These are phyloP conservation scores for Coccomyxa sp. DNA, from an alignment of 139 green algal species.

Conservation along the genomic window DNA sequence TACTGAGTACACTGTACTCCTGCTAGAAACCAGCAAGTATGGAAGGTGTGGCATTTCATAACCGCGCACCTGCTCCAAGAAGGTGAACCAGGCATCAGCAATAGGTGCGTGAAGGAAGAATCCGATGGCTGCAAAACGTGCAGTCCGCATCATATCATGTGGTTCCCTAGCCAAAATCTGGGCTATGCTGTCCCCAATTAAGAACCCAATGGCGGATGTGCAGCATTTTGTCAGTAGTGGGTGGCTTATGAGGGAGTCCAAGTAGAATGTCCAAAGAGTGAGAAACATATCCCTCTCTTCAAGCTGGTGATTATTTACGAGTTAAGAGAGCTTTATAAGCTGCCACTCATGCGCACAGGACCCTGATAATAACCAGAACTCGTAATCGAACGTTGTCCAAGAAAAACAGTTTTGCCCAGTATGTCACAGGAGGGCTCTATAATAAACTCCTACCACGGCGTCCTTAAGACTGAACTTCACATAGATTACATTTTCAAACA, in stretches of 20 bases:
- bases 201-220: not conserved
- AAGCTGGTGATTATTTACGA: not conserved
- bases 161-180: not conserved
- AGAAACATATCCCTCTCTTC: not conserved
- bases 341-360: too few relatives aligned
- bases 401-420: too few relatives aligned
- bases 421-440: too few relatives aligned
- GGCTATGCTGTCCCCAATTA: not conserved
- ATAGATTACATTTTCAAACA: too few relatives aligned
- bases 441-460: too few relatives aligned
- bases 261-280: not conserved
- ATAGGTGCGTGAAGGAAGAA: conserved; percentile 16
- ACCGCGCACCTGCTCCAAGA: not conserved
- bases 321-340: too few relatives aligned
- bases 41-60: too few relatives aligned
- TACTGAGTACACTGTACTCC: too few relatives aligned
- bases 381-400: too few relatives aligned
- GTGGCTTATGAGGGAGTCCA: not conserved
- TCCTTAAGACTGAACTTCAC: too few relatives aligned
- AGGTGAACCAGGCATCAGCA: conserved; percentile 10
- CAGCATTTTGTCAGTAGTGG: not conserved
- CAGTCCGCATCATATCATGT: conserved; percentile 9
- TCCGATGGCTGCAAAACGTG: conserved; percentile 14
- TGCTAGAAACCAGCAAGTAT: too few relatives aligned
- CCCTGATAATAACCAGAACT: too few relatives aligned